Percentiles rank a stretch among this genome's conserved stretches.
These are phyloP conservation scores for Leccinum broughii DNA, from an alignment of 768 basidiomycete genomes.

Conservation along the genomic window DNA sequence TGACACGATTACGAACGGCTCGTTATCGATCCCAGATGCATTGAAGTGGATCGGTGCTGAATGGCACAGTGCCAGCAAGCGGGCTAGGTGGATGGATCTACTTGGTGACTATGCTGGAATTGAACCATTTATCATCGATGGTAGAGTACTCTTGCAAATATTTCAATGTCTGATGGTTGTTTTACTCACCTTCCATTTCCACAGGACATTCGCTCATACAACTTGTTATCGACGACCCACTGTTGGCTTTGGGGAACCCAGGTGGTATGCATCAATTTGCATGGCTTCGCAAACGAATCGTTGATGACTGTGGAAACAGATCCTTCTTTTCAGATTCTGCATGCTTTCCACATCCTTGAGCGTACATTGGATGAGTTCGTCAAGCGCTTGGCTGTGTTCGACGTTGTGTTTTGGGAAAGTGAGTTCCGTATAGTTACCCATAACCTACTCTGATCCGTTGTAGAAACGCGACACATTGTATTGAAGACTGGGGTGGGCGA, in stretches of 20 bases:
- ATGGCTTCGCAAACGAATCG: neutral
- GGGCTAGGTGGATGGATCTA: slow-evolving; percentile 64
- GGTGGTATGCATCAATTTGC: slow-evolving; percentile 36
- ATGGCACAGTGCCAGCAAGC: slow-evolving; percentile 39
- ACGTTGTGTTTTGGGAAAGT: slow-evolving; percentile 67
- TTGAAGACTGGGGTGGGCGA: slow-evolving; percentile 37
- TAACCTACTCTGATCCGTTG: neutral
- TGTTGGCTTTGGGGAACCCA: slow-evolving; percentile 56
- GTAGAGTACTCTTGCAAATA: slow-evolving; percentile 31
- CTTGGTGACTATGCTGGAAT: slow-evolving; percentile 69
- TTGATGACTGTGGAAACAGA: slow-evolving; percentile 34
- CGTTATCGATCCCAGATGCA: slow-evolving; percentile 23
- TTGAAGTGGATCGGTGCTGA: slow-evolving; percentile 34
- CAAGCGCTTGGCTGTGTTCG: slow-evolving; percentile 53
- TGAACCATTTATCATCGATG: slow-evolving; percentile 67
- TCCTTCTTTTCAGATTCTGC: slow-evolving; percentile 59
- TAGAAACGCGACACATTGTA: slow-evolving; percentile 48
- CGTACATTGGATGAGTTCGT: slow-evolving; percentile 48
- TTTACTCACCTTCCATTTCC: slow-evolving; percentile 2
- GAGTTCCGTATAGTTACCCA: neutral
- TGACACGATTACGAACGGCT: neutral
- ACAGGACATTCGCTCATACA: slow-evolving; percentile 64
- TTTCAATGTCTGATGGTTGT: neutral
- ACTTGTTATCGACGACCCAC: slow-evolving; percentile 55
- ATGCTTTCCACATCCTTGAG: slow-evolving; percentile 59